Percentiles rank a stretch among this genome's conserved stretches.
phyloP scores from a whole-genome alignment of 2,329 filamentous ascomycete species.

The Neopestalotiopsis clavispora region DNA sequence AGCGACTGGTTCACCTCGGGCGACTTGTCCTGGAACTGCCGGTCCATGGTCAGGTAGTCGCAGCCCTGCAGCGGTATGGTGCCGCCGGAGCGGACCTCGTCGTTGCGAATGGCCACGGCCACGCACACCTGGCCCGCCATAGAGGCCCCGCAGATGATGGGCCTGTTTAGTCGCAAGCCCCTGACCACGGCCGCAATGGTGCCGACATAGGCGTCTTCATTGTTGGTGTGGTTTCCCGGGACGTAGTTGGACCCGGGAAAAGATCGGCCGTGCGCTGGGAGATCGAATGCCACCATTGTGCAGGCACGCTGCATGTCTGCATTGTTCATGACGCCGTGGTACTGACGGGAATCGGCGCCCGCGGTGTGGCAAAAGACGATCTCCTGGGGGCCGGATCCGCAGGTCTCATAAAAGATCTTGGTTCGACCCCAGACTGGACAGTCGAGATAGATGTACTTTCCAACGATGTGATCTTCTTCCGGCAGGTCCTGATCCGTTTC shows the following conservation, averaged over 20 bases:
- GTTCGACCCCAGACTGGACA: constrained; percentile 51
- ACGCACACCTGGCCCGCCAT: constrained; percentile 55
- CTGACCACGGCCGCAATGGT: constrained; percentile 50
- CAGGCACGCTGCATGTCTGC: constrained; percentile 48
- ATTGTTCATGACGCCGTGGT: constrained; percentile 57
- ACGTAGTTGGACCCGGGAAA: constrained; percentile 48
- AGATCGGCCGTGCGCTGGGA: constrained; percentile 52
- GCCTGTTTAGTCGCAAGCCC: constrained; percentile 45
- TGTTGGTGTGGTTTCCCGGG: constrained; percentile 51
- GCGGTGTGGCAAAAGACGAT: constrained; percentile 51
- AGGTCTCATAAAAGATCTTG: constrained; percentile 54
- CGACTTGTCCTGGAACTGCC: constrained; percentile 49
- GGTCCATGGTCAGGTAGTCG: constrained; percentile 35
- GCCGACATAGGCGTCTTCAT: constrained; percentile 50
- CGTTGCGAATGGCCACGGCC: constrained; percentile 49
- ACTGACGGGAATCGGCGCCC: constrained; percentile 52
- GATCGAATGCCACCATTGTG: constrained; percentile 54
- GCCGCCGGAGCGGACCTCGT: constrained; percentile 50
- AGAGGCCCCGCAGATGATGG: constrained; percentile 53
- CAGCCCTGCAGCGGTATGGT: constrained; percentile 48
- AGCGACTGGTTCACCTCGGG: constrained; percentile 52
- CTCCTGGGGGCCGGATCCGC: constrained; percentile 49
- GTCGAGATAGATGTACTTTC: constrained; percentile 50
- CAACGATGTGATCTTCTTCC: constrained; percentile 49
- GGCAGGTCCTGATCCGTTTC: constrained; percentile 42